phyloP scores from a whole-genome alignment of 768 basidiomycete species.

The Suillus plorans region DNA sequence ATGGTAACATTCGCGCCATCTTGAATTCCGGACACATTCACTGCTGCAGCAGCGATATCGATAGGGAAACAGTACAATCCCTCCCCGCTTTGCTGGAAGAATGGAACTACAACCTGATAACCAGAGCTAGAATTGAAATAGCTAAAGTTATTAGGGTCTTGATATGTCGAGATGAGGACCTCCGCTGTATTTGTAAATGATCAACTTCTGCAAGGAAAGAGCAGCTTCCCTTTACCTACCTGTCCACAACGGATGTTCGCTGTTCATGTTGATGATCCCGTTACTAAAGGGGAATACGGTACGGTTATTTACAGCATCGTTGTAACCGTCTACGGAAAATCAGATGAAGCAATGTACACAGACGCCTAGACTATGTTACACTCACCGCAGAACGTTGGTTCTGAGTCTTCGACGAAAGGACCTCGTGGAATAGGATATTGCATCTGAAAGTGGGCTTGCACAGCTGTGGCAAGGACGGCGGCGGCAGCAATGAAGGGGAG shows the following conservation, averaged over 20 bases:
- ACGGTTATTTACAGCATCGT: constrained; percentile 49
- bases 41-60: constrained; percentile 47
- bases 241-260: constrained; percentile 63
- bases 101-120: constrained; percentile 41
- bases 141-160: constrained; percentile 60
- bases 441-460: constrained; percentile 77
- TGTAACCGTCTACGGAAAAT: constrained; percentile 59
- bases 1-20: constrained; percentile 76
- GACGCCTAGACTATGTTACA: background rate
- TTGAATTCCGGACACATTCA: constrained; percentile 47
- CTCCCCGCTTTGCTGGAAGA: constrained; percentile 50
- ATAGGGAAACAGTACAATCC: constrained; percentile 71
- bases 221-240: constrained; percentile 36
- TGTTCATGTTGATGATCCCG: constrained; percentile 62
- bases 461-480: constrained; percentile 39
- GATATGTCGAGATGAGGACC: constrained; percentile 51
- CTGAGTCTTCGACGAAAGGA: constrained; percentile 56
- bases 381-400: constrained; percentile 69
- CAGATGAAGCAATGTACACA: background rate
- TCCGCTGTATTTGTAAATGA: constrained; percentile 38
- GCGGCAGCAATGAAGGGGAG: constrained; percentile 36
- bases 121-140: constrained; percentile 53
- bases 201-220: constrained; percentile 1
- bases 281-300: constrained; percentile 66
- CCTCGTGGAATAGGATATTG: constrained; percentile 77